Evolutionary conservation across 116 monocot genomes (phyloP), one percentile per base, ranked within the genome.

Genomic region (Dioscorea cayenensis): DNA sequence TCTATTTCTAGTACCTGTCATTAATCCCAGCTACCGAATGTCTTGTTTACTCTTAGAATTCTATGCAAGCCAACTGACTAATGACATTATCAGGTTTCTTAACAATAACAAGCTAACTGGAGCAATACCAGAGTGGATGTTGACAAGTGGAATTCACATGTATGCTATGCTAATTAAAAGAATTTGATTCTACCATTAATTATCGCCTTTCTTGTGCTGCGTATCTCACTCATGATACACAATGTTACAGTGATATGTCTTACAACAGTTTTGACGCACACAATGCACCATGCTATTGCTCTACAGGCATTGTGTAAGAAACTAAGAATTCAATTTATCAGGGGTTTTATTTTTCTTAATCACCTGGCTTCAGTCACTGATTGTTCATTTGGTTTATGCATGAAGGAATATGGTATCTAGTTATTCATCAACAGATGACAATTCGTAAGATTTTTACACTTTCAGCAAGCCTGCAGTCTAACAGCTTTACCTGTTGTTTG

Each of bases 191-290:
- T 29, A n/a, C 0, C 28, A 23, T 22, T 28, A 27, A 11, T 14
- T 51, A 11, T 59, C 18, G 17, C 11, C 14, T 21, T n/a, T 9
- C 36, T 4, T 49, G 58, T 32, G 59, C 7, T 59, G 49, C 21
- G 18, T 71, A 3, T 72, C 22, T 22, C 17, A 19, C 20, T 18
- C 2, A 43, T 5, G 63, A 17, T 36, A 6, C 63, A 51, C n/a
- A 29, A 29, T 71, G 2, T 38, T 71, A 27, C 64, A 84, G 84
- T 62, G 84, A 84, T 77, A 4, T 84, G 20, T 84, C 84, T 67
- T 84, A 80, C 63, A 84, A 84, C 61, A 70, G 36, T 23, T 80
- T 84, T 55, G 66, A 63, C 27, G 71, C 38, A 3, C 14, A 52
- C 25, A 17, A 48, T 14, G 50, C 61, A 7, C 52, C 36, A 61